These are phyloP conservation scores for Cladochytrium replicatum DNA, from an alignment of 192 early-diverging fungal species.

Conservation along the genomic window DNA sequence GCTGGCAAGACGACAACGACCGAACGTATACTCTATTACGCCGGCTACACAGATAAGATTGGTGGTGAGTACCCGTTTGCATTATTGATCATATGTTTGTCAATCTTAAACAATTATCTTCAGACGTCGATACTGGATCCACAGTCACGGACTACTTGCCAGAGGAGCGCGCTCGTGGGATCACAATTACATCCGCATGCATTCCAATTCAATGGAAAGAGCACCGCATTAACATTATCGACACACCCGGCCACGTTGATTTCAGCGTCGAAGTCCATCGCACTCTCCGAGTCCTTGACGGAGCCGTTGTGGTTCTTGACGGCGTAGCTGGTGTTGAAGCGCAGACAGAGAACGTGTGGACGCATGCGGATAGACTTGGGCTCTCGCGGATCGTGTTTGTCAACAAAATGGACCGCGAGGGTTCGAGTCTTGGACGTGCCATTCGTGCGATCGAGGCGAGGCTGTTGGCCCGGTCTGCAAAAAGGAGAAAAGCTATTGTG, in stretches of 20 bases:
- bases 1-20: conserved; percentile 92
- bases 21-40: conserved; percentile 95
- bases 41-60: conserved; percentile 76
- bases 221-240: conserved; percentile 82
- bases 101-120: background rate
- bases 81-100: background rate
- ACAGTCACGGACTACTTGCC: conserved; percentile 91
- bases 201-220: conserved; percentile 64
- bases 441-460: conserved; percentile 26
- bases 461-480: conserved; percentile 7
- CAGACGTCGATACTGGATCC: conserved; percentile 83
- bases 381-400: conserved; percentile 80
- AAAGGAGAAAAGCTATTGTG: conserved; percentile 54
- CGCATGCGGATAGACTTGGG: conserved; percentile 60
- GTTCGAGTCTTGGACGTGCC: conserved; percentile 54
- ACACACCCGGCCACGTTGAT: conserved; percentile 93
- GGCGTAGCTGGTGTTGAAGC: conserved; percentile 94
- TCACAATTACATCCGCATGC: conserved; percentile 88
- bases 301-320: conserved; percentile 86
- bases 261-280: conserved; percentile 96
- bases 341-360: conserved; percentile 93
- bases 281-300: conserved; percentile 83
- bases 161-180: conserved; percentile 82
- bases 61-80: conserved; percentile 49
- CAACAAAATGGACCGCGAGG: conserved; percentile 94